Base-by-base conservation (phyloP, 2,329 filamentous ascomycete species). In the Neurospora crassa region DNA sequence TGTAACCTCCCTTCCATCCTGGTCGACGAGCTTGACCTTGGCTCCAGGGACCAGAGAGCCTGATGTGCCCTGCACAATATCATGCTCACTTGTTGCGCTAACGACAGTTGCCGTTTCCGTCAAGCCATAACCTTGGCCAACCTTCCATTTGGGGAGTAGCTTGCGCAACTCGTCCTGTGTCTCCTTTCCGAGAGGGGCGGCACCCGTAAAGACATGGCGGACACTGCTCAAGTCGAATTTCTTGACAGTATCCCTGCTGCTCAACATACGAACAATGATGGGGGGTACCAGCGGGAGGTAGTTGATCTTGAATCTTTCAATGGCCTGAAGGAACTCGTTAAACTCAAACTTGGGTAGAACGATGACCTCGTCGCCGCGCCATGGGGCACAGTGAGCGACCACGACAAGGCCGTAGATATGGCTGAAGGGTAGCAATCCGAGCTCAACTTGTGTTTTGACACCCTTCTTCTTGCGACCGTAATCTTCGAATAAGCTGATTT, bases 371-470 rank as follows among this genome's bases (percentile, higher is more conserved):
- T 96, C 92, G 11, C 93, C 93, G 53, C 90, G 87, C 78, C 89
- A 95, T 2, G 88, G 83, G 37, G 85, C 85, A 1, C 84, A 81
- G 78, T 92, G 89, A 59, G 88, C 89, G 72, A 93, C 88, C 18
- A 93, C 88, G 5, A 93, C 88, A 43, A 96, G 82, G 4, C 88
- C 89, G 79, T 95, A 96, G 74, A 96, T 96, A 77, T 96, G 93
- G 74, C 91, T 94, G 77, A 93, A 88, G 0, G 92, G 92, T 0
- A 95, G 83, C n/a, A 95, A 83, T 5, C 91, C 92, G 0, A 94
- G 85, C 1, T 79, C 82, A 24, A 86, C 79, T 71, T 86, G 81
- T 0, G 80, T 84, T 4, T 78, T 78, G 59, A 85, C 73, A 14
- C 77, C 78, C 5, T 78, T 75, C 41, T 78, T 75, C 73, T 80